Evolutionary conservation across 2,329 filamentous ascomycete genomes (phyloP), one percentile per base, ranked within the genome.

Genomic region (Fusarium nurragi): DNA sequence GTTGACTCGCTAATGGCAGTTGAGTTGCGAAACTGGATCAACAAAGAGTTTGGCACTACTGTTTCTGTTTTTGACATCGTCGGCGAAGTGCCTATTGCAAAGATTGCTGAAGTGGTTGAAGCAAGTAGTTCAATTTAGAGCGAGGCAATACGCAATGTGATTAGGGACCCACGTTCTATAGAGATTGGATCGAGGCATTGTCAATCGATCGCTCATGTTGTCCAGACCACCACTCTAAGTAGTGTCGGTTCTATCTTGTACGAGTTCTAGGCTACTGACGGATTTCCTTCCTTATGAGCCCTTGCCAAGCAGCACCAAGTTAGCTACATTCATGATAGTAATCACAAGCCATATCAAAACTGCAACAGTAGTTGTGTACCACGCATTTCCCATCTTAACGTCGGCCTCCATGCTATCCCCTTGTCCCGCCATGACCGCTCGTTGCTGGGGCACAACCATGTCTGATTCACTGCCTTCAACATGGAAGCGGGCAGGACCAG

Each of bases 301-400:
- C 26, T 51, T 43, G 2, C 55, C 55, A 9, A 59, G 36, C 6
- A 59, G 18, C 3, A 92, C 91, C 66, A 94, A 74, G 61, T 92
- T 84, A 1, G 91, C 89, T n/a, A 93, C 81, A 73, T 94, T 94
- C 89, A 94, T 90, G 9, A 91, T 79, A 1, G 88, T 85, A 72
- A 95, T 92, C 25, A 93, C 76, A 2, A 89, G 59, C 92, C 92
- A 95, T 43, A 95, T 85, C 2, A 87, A 12, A 0, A 86, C 76
- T 0, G 79, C 79, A 4, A 93, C 62, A 0, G 77, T 75, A 1
- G 86, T 81, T 9, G 88, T 83, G 51, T 88, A 77, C 86, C 90
- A 91, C 45, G 86, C 82, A 72, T 94, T 95, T 32, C 85, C 82
- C 91, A 96, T 93, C 70, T 86, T 84, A 1, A 86, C 69, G 6